phyloP scores from a whole-genome alignment of 2,329 filamentous ascomycete species.

The Aspergillaceae sp. region DNA sequence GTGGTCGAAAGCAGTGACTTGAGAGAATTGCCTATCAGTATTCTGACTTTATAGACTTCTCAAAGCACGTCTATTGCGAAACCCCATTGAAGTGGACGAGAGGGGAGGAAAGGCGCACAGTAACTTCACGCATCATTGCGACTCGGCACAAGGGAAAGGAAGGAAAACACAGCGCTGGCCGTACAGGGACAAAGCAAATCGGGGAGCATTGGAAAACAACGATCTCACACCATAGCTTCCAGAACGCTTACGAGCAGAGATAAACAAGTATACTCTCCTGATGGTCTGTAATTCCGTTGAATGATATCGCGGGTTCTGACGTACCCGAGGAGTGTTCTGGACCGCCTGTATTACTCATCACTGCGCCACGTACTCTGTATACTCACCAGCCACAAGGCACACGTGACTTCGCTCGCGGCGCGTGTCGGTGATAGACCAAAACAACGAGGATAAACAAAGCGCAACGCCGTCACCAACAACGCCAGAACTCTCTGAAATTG shows the following conservation, averaged over 20 bases:
- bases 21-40: constrained; percentile 4
- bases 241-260: constrained; percentile 6
- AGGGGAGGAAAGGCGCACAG: constrained; percentile 15
- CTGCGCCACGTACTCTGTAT: background rate
- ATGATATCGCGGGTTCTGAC: constrained; percentile 9
- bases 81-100: too few species aligned
- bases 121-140: constrained; percentile 22
- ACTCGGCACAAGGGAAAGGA: constrained; percentile 11
- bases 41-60: background rate
- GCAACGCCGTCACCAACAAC: background rate
- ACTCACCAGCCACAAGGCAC: constrained; percentile 2
- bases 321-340: constrained; percentile 11
- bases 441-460: constrained; percentile 17
- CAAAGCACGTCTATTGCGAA: too few species aligned
- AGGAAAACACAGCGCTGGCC: constrained; percentile 18
- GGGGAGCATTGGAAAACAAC: constrained; percentile 8
- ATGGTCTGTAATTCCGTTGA: too few species aligned
- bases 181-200: constrained; percentile 7
- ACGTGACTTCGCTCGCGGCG: constrained; percentile 13
- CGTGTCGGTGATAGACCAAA: constrained; percentile 13
- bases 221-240: constrained; percentile 17
- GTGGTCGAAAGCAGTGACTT: constrained; percentile 18
- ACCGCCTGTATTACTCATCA: constrained; percentile 1
- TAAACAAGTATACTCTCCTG: too few species aligned
- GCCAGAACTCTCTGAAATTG: background rate